A percentile compares a stretch with the other conserved stretches of the same genome.
These are phyloP conservation scores for Baudoinia panamericana DNA, from an alignment of 495 filamentous ascomycete species.

Conservation along the genomic window DNA sequence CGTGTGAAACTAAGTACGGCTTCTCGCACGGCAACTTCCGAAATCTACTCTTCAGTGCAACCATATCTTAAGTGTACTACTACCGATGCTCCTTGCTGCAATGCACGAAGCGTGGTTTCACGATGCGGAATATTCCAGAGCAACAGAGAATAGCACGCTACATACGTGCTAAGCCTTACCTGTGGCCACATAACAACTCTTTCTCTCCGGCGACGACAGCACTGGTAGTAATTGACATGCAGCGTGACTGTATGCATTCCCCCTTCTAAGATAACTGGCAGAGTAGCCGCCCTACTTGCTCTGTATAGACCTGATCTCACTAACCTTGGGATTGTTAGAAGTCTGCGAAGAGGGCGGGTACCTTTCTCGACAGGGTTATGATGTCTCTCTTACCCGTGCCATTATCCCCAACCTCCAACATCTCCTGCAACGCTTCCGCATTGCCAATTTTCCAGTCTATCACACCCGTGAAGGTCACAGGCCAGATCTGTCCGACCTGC, in stretches of 20 bases:
- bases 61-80: too few relatives aligned
- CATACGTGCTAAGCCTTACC: slow-evolving; percentile 37
- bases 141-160: neutral
- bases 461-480: slow-evolving; percentile 59
- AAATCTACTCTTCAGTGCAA: too few relatives aligned
- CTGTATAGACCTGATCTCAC: too few relatives aligned
- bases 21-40: too few relatives aligned
- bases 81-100: too few relatives aligned
- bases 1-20: neutral
- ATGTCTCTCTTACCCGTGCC: slow-evolving; percentile 38
- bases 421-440: slow-evolving; percentile 20
- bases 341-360: slow-evolving; percentile 49
- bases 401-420: slow-evolving; percentile 38
- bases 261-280: neutral
- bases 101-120: too few relatives aligned
- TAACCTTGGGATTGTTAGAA: too few relatives aligned
- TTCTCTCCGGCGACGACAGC: slow-evolving; percentile 48
- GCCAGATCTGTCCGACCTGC: slow-evolving; percentile 46
- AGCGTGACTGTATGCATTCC: slow-evolving; percentile 47
- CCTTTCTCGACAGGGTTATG: slow-evolving; percentile 46
- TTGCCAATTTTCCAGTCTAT: slow-evolving; percentile 42
- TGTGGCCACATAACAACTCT: slow-evolving; percentile 49
- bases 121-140: slow-evolving; percentile 1
- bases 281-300: neutral
- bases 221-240: slow-evolving; percentile 60